Evolutionary conservation across 805 yeast species (phyloP).

Genomic region (Lipomyces starkeyi): DNA sequence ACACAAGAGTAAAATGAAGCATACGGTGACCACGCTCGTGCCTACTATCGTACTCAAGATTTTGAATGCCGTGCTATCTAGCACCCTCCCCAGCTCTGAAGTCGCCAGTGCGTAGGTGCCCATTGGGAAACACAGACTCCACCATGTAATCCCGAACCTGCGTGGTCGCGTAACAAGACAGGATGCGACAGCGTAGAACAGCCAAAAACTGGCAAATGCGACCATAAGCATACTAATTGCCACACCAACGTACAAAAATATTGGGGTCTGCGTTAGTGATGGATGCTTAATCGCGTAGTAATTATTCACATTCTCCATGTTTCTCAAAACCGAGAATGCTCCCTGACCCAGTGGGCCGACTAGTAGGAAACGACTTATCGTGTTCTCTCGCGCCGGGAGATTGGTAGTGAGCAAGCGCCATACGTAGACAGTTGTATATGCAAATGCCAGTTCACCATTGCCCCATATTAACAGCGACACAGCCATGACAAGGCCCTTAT

Average conservation of each 20-base stretch:
- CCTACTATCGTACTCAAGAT: conserved; percentile 69
- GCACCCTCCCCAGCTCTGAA: conserved; percentile 55
- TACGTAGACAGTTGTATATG: conserved; percentile 61
- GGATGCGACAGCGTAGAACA: conserved; percentile 51
- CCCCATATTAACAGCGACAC: conserved; percentile 69
- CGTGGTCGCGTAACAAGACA: conserved; percentile 47
- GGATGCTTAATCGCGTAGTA: conserved; percentile 37
- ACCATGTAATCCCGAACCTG: conserved; percentile 61
- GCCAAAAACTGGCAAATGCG: conserved; percentile 66
- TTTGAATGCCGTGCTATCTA: conserved; percentile 62
- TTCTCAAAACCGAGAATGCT: conserved; percentile 64
- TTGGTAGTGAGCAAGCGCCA: conserved; percentile 62
- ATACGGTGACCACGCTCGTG: conserved; percentile 53
- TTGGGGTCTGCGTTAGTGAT: conserved; percentile 45
- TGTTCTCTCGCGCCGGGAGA: conserved; percentile 53
- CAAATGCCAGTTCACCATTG: conserved; percentile 68
- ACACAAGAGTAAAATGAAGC: conserved; percentile 18
- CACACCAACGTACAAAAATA: conserved; percentile 46
- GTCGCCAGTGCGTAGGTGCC: conserved; percentile 78
- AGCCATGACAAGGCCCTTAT: conserved; percentile 59
- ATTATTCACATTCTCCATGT: conserved; percentile 54
- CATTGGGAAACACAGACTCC: conserved; percentile 90
- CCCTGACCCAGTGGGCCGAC: conserved; percentile 90
- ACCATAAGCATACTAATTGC: conserved; percentile 54
- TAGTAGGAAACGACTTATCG: conserved; percentile 69